Evolutionary conservation across 2,329 filamentous ascomycete species (phyloP).

Genomic region (Atkinsonella hypoxylon): DNA sequence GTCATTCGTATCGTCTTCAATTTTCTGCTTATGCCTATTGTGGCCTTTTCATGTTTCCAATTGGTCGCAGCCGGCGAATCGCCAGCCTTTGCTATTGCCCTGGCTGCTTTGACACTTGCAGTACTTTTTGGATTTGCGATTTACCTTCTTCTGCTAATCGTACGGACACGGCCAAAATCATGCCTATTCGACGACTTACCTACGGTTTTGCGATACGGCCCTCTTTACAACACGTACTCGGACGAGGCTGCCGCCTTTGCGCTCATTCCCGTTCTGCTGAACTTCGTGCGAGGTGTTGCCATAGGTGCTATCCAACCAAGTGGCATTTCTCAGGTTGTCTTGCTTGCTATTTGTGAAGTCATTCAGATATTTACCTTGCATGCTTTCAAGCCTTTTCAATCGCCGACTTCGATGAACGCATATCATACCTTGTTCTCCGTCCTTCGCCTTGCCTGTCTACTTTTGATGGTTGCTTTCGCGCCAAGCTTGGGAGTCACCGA

Average conservation of each 20-base stretch:
- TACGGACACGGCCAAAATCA: conserved; percentile 67
- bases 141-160: conserved; percentile 75
- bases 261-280: conserved; percentile 73
- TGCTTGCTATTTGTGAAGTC: conserved; percentile 89
- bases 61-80: conserved; percentile 63
- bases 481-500: conserved; percentile 70
- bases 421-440: conserved; percentile 80
- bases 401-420: conserved; percentile 91
- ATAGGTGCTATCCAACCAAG: conserved; percentile 89
- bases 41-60: conserved; percentile 83
- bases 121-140: conserved; percentile 59
- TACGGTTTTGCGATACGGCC: conserved; percentile 80
- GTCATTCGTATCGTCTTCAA: conserved; percentile 81
- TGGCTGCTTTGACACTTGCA: conserved; percentile 65
- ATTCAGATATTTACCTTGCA: conserved; percentile 78
- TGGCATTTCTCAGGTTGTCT: conserved; percentile 82
- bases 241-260: conserved; percentile 88
- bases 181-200: conserved; percentile 88
- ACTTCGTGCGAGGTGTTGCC: conserved; percentile 74
- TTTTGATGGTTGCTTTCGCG: conserved; percentile 73
- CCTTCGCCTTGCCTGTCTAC: conserved; percentile 62
- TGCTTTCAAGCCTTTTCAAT: conserved; percentile 81
- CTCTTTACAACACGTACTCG: conserved; percentile 94
- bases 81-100: conserved; percentile 55
- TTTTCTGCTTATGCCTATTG: conserved; percentile 79